Conservation (phyloP, 495 filamentous ascomycete genomes). For the Aspergillus hancockii region DNA sequence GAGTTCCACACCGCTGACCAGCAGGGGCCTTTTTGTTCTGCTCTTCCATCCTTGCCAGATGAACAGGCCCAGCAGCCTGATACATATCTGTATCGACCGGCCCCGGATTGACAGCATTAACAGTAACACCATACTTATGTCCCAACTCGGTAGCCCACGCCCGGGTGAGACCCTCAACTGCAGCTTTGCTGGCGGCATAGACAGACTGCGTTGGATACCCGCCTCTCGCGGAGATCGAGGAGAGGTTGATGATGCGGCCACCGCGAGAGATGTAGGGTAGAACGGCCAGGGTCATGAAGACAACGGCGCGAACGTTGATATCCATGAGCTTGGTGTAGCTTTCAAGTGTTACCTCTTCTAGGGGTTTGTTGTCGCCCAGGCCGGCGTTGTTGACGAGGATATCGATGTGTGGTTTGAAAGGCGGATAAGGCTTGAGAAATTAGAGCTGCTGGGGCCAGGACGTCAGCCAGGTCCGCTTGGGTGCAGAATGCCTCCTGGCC, state of each 20-base stretch:
- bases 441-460: constrained; percentile 11
- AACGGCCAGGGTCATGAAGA: constrained; percentile 42
- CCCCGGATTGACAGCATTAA: constrained; percentile 40
- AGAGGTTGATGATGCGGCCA: constrained; percentile 49
- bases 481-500: constrained; percentile 16
- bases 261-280: constrained; percentile 42
- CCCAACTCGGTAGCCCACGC: constrained; percentile 37
- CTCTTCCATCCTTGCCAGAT: constrained; percentile 24
- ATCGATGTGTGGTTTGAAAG: constrained; percentile 25
- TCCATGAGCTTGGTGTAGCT: constrained; percentile 23
- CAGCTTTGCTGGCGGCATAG: constrained; percentile 36
- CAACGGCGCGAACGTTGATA: constrained; percentile 34
- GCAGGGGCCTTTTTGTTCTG: constrained; percentile 27
- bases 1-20: constrained; percentile 31
- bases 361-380: constrained; percentile 14
- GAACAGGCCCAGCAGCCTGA: constrained; percentile 18
- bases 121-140: constrained; percentile 31
- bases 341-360: constrained; percentile 21
- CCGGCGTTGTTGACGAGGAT: constrained; percentile 31
- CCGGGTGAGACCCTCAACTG: constrained; percentile 32
- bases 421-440: constrained; percentile 16
- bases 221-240: constrained; percentile 38
- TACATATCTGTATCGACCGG: constrained; percentile 42
- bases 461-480: constrained; percentile 20
- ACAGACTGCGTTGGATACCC: constrained; percentile 26